Evolutionary conservation across 768 basidiomycete genomes (phyloP).

Genomic region (Tephrocybe sp.): DNA sequence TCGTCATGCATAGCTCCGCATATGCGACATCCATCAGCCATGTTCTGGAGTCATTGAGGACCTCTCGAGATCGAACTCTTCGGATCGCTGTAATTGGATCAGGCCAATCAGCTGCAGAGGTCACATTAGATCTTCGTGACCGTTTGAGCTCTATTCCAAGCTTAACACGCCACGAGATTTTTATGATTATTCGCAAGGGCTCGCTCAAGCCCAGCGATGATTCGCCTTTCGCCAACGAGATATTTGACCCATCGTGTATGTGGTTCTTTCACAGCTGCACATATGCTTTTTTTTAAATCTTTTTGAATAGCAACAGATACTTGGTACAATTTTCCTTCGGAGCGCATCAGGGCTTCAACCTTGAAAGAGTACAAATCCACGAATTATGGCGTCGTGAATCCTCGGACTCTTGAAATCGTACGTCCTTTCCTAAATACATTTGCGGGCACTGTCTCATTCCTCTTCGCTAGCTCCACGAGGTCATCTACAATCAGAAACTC

Average conservation of each 20-base stretch:
- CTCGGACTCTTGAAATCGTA: conserved; percentile 42
- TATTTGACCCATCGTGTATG: conserved; percentile 50
- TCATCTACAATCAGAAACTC: conserved; percentile 50
- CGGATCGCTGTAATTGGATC: conserved; percentile 47
- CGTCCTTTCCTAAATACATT: conserved; percentile 11
- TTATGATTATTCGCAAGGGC: conserved; percentile 53
- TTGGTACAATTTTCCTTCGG: conserved; percentile 37
- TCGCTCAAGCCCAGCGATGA: conserved; percentile 52
- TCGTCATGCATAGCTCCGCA: conserved; percentile 43
- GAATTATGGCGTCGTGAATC: conserved; percentile 56
- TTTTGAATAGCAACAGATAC: conserved; percentile 35
- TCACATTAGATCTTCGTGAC: conserved; percentile 42
- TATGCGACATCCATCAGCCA: conserved; percentile 38
- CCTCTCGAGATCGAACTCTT: conserved; percentile 25
- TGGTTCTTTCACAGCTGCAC: neutral
- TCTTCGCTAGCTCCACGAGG: conserved; percentile 42
- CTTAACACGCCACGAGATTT: conserved; percentile 34
- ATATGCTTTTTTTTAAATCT: neutral
- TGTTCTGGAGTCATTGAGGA: conserved; percentile 29
- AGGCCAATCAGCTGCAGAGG: conserved; percentile 49
- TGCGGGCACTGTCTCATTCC: neutral
- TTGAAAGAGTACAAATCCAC: conserved; percentile 47
- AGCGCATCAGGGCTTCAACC: conserved; percentile 32
- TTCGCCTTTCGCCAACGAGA: conserved; percentile 53
- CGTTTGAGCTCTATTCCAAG: conserved; percentile 34